A percentile compares a stretch with the other conserved stretches of the same genome.
Conservation (phyloP, 768 basidiomycete genomes). For the Podaxis sp. region DNA sequence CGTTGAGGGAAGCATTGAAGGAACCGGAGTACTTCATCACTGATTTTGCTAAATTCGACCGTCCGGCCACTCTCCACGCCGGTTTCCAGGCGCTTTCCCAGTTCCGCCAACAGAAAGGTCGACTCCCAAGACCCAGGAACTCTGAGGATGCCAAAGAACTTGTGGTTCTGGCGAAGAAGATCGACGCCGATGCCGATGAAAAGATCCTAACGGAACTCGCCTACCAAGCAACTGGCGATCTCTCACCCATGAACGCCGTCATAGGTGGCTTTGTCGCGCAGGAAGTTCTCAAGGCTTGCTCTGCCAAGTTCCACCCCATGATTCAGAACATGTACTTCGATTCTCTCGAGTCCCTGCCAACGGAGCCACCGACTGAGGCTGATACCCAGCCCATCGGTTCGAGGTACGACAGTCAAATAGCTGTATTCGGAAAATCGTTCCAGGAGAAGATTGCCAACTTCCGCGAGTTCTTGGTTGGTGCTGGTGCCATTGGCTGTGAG, state of each 20-base stretch:
- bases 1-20: slow-evolving; percentile 79
- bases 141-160: slow-evolving; percentile 72
- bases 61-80: slow-evolving; percentile 84
- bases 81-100: slow-evolving; percentile 93
- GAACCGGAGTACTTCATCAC: slow-evolving; percentile 89
- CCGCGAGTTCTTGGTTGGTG: slow-evolving; percentile 94
- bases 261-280: slow-evolving; percentile 98
- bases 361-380: slow-evolving; percentile 67
- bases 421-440: slow-evolving; percentile 92
- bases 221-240: slow-evolving; percentile 88
- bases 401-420: slow-evolving; percentile 93
- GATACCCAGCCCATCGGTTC: slow-evolving; percentile 81
- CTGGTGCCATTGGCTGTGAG: slow-evolving; percentile 99
- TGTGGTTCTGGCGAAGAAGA: slow-evolving; percentile 74
- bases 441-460: slow-evolving; percentile 89
- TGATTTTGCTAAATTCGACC: slow-evolving; percentile 97
- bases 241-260: slow-evolving; percentile 89
- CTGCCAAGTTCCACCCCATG: slow-evolving; percentile 97
- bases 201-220: slow-evolving; percentile 81
- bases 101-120: slow-evolving; percentile 61
- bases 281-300: slow-evolving; percentile 94
- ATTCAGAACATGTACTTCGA: slow-evolving; percentile 96
- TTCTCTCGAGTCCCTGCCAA: slow-evolving; percentile 91
- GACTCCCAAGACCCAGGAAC: slow-evolving; percentile 82
- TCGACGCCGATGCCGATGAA: slow-evolving; percentile 76